Evolutionary conservation across 306 rosid genomes (phyloP).

Genomic region (Pterocarpus macrocarpus): DNA sequence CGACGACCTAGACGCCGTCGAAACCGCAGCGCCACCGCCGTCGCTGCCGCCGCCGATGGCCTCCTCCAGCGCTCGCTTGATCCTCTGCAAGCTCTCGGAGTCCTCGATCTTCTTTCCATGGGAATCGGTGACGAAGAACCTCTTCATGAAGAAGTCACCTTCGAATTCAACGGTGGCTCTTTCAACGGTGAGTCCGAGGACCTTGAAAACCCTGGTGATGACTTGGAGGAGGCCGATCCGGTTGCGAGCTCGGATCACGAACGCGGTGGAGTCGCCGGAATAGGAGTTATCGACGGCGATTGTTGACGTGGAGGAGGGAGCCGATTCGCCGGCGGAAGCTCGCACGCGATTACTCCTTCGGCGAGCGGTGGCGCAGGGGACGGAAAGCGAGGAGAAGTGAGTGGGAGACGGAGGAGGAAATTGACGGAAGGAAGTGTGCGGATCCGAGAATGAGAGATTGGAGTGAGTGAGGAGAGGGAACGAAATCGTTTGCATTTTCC

Average conservation of each 20-base stretch:
- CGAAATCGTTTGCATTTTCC: slow-evolving; percentile 58
- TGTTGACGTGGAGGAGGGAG: slow-evolving; percentile 47
- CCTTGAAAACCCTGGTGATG: slow-evolving; percentile 70
- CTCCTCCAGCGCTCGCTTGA: slow-evolving; percentile 67
- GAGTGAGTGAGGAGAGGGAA: slow-evolving; percentile 40
- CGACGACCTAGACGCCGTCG: slow-evolving; percentile 40
- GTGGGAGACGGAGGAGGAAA: slow-evolving; percentile 38
- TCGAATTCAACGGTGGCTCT: slow-evolving; percentile 72
- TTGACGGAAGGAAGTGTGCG: slow-evolving; percentile 32
- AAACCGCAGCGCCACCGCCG: slow-evolving; percentile 27
- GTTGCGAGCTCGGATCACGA: slow-evolving; percentile 71
- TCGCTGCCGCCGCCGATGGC: slow-evolving; percentile 54
- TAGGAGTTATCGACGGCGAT: slow-evolving; percentile 58
- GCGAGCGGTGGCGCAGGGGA: slow-evolving; percentile 25
- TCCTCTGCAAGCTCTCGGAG: slow-evolving; percentile 60
- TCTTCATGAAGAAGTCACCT: slow-evolving; percentile 65
- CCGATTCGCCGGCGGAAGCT: slow-evolving; percentile 49
- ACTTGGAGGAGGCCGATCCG: slow-evolving; percentile 77
- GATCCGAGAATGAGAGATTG: slow-evolving; percentile 41
- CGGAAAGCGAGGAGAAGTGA: slow-evolving; percentile 19
- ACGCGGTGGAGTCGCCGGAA: slow-evolving; percentile 53
- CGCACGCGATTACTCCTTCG: slow-evolving; percentile 22
- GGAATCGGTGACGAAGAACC: slow-evolving; percentile 71
- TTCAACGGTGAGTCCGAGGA: slow-evolving; percentile 73
- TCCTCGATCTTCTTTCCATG: slow-evolving; percentile 65